Evolutionary conservation across 148 eudicot species (phyloP).

Genomic region (Gaultheria prostrata): DNA sequence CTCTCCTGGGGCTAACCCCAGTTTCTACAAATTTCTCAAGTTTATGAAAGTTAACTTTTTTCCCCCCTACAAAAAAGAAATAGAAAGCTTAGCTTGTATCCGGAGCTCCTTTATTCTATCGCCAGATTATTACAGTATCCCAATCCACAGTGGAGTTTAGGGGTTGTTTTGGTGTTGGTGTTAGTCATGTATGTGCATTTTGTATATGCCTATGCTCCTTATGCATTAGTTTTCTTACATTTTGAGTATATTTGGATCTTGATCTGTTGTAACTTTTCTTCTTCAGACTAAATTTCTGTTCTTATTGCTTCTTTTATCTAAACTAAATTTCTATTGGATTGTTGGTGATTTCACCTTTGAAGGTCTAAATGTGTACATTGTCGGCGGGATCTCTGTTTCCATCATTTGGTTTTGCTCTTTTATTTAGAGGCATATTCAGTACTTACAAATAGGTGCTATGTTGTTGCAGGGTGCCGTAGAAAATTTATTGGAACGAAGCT

Average conservation of each 20-base stretch:
- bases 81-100: too few species aligned
- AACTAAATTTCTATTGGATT: neutral
- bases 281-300: neutral
- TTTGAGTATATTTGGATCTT: neutral
- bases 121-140: neutral
- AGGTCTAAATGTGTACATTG: neutral
- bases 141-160: neutral
- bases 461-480: conserved; percentile 30
- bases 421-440: neutral
- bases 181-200: neutral
- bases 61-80: too few species aligned
- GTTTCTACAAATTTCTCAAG: too few species aligned
- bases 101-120: too few species aligned
- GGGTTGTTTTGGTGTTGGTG: neutral
- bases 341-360: neutral
- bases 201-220: neutral
- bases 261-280: neutral
- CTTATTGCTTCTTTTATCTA: neutral
- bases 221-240: neutral
- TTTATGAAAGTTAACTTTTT: too few species aligned
- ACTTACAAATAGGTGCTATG: conserved; percentile 7
- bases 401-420: neutral
- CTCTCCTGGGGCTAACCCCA: too few species aligned
- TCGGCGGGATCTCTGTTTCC: neutral
- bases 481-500: conserved; percentile 29